Percentiles rank a stretch among this genome's conserved stretches.
phyloP scores from a whole-genome alignment of 2,329 filamentous ascomycete genomes.

The Colletotrichum tofieldiae region DNA sequence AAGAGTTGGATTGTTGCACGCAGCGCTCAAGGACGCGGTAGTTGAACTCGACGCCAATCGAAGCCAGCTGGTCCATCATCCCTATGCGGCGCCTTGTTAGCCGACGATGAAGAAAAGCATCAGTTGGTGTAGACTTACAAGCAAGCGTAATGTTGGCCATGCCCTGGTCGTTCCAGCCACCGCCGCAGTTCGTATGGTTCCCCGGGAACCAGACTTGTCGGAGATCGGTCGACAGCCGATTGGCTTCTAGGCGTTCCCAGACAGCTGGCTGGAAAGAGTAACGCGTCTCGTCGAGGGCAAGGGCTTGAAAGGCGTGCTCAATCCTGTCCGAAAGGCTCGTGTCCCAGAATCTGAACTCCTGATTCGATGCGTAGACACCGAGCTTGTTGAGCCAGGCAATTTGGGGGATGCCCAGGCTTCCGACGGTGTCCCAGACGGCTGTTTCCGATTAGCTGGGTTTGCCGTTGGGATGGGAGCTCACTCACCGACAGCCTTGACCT shows the following conservation, averaged over 20 bases:
- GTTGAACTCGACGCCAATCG: constrained; percentile 67
- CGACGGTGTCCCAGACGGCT: constrained; percentile 62
- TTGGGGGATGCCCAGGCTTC: constrained; percentile 63
- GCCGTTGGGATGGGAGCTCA: background rate
- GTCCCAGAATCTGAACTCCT: constrained; percentile 69
- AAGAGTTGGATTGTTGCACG: constrained; percentile 48
- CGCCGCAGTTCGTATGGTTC: constrained; percentile 79
- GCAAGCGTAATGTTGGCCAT: constrained; percentile 57
- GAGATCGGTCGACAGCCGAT: constrained; percentile 59
- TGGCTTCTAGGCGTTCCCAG: constrained; percentile 63
- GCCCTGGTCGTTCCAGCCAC: constrained; percentile 72
- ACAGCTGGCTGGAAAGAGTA: constrained; percentile 69
- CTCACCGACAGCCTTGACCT: constrained; percentile 61
- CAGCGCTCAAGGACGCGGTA: constrained; percentile 58
- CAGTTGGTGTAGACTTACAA: constrained; percentile 50
- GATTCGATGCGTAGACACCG: constrained; percentile 61
- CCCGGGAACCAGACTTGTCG: constrained; percentile 79
- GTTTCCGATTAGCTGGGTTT: constrained; percentile 43
- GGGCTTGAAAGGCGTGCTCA: constrained; percentile 72
- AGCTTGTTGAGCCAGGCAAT: constrained; percentile 62
- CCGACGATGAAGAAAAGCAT: background rate
- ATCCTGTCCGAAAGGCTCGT: constrained; percentile 67
- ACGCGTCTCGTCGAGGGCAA: constrained; percentile 71
- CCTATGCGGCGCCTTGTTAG: constrained; percentile 50
- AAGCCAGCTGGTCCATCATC: constrained; percentile 72